phyloP scores from a whole-genome alignment of 2,329 filamentous ascomycete species.

The Endothia cerciana region DNA sequence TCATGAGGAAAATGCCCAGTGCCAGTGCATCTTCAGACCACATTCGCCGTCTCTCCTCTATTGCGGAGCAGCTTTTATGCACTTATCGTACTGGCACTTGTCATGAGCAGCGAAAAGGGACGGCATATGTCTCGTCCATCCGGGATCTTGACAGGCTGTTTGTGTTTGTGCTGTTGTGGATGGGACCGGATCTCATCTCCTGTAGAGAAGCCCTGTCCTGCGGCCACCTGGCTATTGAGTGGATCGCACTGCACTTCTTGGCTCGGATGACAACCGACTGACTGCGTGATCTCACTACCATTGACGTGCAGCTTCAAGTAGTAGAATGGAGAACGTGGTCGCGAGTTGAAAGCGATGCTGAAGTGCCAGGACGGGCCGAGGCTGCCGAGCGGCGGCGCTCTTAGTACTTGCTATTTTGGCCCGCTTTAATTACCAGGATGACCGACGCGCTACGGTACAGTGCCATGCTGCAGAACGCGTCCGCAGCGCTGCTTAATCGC shows the following conservation, averaged over 20 bases:
- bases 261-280: not conserved
- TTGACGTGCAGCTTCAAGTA: not conserved
- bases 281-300: not conserved
- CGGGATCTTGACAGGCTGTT: too few relatives aligned
- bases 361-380: too few relatives aligned
- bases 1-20: not conserved
- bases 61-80: not conserved
- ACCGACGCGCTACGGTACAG: conserved; percentile 15
- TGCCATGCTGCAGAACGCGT: conserved; percentile 14
- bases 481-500: not conserved
- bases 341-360: not conserved
- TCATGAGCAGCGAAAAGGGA: not conserved
- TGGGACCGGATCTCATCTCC: not conserved
- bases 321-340: not conserved
- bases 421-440: conserved; percentile 14
- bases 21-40: not conserved
- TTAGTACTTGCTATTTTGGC: not conserved
- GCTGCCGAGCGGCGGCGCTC: too few relatives aligned
- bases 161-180: not conserved
- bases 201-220: not conserved
- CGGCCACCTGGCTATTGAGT: not conserved
- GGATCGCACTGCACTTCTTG: not conserved
- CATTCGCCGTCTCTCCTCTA: not conserved
- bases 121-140: not conserved
- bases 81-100: not conserved